Evolutionary conservation across 805 yeast species (phyloP).

Genomic region (Scheffersomyces ergatensis): DNA sequence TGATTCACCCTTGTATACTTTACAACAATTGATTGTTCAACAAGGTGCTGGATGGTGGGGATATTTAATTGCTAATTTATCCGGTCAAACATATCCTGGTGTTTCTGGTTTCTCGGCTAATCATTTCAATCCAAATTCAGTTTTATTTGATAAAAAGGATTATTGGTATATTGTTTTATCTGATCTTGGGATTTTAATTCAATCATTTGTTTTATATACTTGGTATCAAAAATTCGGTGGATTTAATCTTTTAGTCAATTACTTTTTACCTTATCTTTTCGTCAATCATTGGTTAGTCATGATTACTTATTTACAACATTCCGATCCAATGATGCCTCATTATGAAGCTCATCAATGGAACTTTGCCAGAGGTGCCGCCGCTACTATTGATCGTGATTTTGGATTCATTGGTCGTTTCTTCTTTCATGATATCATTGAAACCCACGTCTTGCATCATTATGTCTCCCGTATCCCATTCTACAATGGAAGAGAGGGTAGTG

Average conservation of each 20-base stretch:
- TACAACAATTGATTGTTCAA: constrained; percentile 45
- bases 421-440: constrained; percentile 58
- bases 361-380: constrained; percentile 66
- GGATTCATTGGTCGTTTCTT: constrained; percentile 57
- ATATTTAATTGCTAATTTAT: constrained; percentile 51
- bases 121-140: constrained; percentile 56
- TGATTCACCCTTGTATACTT: constrained; percentile 53
- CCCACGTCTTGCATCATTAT: constrained; percentile 57
- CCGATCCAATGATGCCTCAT: constrained; percentile 60
- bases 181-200: constrained; percentile 52
- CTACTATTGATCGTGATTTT: constrained; percentile 61
- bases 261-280: constrained; percentile 58
- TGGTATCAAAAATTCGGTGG: constrained; percentile 50
- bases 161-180: constrained; percentile 55
- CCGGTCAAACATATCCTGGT: constrained; percentile 49
- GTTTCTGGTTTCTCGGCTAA: constrained; percentile 41
- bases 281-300: constrained; percentile 67
- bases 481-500: constrained; percentile 52
- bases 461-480: constrained; percentile 56
- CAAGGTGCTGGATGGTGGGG: constrained; percentile 56
- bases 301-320: constrained; percentile 61
- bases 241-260: constrained; percentile 50
- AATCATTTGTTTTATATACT: constrained; percentile 45
- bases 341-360: constrained; percentile 57
- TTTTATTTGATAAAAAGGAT: constrained; percentile 52